These are phyloP conservation scores for Leccinum subgranulosum DNA, from an alignment of 768 basidiomycete species.

Conservation along the genomic window DNA sequence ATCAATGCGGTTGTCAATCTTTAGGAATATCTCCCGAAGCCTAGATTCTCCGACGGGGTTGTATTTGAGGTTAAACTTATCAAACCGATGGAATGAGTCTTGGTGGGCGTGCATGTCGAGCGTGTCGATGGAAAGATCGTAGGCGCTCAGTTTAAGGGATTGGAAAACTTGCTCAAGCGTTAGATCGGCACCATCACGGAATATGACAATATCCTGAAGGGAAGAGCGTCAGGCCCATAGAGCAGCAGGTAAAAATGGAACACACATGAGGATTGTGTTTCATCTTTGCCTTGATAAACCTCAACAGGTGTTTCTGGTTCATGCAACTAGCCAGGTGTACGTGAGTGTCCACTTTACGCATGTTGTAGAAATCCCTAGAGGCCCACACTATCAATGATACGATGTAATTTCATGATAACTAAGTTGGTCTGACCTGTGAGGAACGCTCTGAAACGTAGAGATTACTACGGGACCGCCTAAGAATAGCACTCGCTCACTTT, in stretches of 20 bases:
- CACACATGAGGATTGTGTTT: constrained; percentile 77
- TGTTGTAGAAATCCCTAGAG: constrained; percentile 94
- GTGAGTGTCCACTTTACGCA: constrained; percentile 98
- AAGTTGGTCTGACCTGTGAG: constrained; percentile 25
- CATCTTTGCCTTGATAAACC: constrained; percentile 99
- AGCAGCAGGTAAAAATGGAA: constrained; percentile 1
- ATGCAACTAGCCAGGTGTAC: constrained; percentile 98
- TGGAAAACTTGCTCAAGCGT: constrained; percentile 95
- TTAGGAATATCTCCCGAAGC: constrained; percentile 94
- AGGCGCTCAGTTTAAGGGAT: constrained; percentile 90
- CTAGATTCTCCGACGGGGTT: constrained; percentile 96
- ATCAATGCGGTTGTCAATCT: constrained; percentile 93
- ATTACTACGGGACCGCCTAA: constrained; percentile 4
- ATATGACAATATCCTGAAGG: constrained; percentile 87
- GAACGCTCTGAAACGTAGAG: constrained; percentile 22
- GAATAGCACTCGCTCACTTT: constrained; percentile 54
- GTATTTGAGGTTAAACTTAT: constrained; percentile 97
- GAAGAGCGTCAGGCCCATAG: not conserved
- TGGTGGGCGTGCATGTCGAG: constrained; percentile 99
- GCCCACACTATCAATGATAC: constrained; percentile 1
- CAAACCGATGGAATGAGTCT: constrained; percentile 97
- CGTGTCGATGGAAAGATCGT: constrained; percentile 97
- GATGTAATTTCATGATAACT: not conserved
- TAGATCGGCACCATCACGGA: constrained; percentile 86
- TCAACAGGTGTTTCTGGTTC: constrained; percentile 98